Percentiles rank a stretch among this genome's conserved stretches.
phyloP scores from a whole-genome alignment of 2,329 filamentous ascomycete species.

The Fusarium devonianum region DNA sequence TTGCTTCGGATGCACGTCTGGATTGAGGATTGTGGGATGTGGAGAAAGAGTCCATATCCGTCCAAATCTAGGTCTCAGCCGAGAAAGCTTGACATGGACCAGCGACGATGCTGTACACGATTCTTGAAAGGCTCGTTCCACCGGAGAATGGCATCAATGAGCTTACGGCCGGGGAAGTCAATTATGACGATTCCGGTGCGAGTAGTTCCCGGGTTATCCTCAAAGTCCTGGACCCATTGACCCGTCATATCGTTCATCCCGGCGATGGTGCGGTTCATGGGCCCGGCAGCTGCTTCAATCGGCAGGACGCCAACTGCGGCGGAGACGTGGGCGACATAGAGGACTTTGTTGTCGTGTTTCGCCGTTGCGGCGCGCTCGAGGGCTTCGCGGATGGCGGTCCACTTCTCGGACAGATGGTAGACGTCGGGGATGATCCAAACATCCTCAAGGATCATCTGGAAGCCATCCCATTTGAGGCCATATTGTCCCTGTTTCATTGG shows the following conservation, averaged over 20 bases:
- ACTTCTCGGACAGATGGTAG: constrained; percentile 55
- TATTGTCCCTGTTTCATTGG: constrained; percentile 45
- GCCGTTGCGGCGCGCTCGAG: constrained; percentile 49
- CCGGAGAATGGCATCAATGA: constrained; percentile 52
- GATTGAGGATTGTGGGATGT: constrained; percentile 11
- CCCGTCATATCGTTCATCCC: constrained; percentile 61
- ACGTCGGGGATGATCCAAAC: constrained; percentile 54
- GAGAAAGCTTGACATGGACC: constrained; percentile 16
- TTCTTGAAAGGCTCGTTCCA: constrained; percentile 48
- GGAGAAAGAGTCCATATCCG: background rate
- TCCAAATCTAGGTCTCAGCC: constrained; percentile 8
- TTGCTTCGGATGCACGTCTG: constrained; percentile 11
- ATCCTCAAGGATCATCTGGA: constrained; percentile 57
- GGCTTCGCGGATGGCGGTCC: constrained; percentile 52
- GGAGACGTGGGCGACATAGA: constrained; percentile 57
- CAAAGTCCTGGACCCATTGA: constrained; percentile 49
- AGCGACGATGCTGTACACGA: background rate
- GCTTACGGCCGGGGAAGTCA: constrained; percentile 55
- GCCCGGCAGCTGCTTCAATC: constrained; percentile 58
- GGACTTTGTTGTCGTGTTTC: constrained; percentile 44
- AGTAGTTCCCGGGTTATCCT: constrained; percentile 36
- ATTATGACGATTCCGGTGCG: constrained; percentile 56
- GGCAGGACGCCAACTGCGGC: constrained; percentile 58
- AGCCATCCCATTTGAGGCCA: constrained; percentile 55
- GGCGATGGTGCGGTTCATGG: constrained; percentile 50